Evolutionary conservation across 164 flowering plant genomes (phyloP), one percentile per base, ranked within the genome.

Genomic region (Amborella trichopoda): DNA sequence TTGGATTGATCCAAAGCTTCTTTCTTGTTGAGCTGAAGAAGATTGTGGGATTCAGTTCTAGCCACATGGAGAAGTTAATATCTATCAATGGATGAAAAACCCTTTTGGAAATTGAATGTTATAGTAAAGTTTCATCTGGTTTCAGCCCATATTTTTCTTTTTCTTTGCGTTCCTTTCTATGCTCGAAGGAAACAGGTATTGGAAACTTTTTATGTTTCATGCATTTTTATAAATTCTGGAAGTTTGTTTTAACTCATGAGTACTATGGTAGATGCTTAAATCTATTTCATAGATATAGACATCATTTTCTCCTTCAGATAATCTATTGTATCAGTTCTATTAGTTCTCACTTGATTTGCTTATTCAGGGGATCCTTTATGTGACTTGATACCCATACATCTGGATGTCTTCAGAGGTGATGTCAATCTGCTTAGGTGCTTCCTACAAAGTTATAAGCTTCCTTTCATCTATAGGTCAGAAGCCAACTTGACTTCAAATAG

Each of bases 371-470:
- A 91, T 46, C 95, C 90, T 28, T 41, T 91, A 40, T 70, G 44
- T 62, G 96, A 91, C 48, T 48, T 91, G 63, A 80, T 87, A 48
- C 96, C 96, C 0, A 74, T 84, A 58, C 65, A 84, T 56, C 55
- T 91, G 23, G 96, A 91, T 55, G 53, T 91, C 40, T 91, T 91
- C 58, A 68, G 82, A 71, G 96, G 99, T 50, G 76, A 87, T 56
- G 14, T 69, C 12, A 16, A 10, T 26, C 82, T 91, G 42, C 65
- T 91, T 26, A 64, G 69, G 60, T 68, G 48, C 44, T 65, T 84
- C 46, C 66, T 91, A 13, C 67, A 71, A 66, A 84, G 80, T 60
- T 91, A 91, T 44, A 61, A 59, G 51, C 88, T 80, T 50, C 88
- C 96, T 43, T 60, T 84, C 13, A 13, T 59, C 46, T 56, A 53